Evolutionary conservation across 1,284 basidiomycete genomes (phyloP), one percentile per base, ranked within the genome.

Genomic region (Naganishia liquefaciens): DNA sequence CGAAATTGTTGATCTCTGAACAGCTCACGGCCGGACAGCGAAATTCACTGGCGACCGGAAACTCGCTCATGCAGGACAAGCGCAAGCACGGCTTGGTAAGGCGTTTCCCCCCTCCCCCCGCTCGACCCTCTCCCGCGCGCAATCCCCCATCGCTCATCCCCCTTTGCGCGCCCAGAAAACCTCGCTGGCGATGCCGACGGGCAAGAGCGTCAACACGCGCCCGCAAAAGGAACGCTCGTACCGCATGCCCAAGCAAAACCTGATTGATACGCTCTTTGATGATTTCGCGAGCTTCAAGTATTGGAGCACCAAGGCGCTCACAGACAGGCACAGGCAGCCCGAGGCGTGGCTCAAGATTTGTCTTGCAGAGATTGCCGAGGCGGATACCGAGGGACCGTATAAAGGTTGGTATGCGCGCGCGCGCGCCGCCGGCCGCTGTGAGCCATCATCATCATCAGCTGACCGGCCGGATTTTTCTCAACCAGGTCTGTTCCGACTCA

Each of bases 231-330:
- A 65, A 27, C 44, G 57, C 17, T 42, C 57, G 19, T 65, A 61
- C 42, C 64, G 64, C 28, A 65, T 65, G 50, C 30, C 43, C 28
- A 43, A 58, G 43, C 64, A 65, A 27, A 52, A 37, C 33, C 46
- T 65, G 28, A 58, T 60, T 21, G 64, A 65, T 28, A 64, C 63
- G n/a, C 51, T 67, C 2, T 63, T 64, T 37, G 57, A 64, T 19
- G 62, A 60, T 25, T 67, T 67, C 47, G 63, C 53, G 27, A 51
- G 62, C 28, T 67, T 55, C 66, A 64, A 64, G 33, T 67, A 64
- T 40, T 67, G 66, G 66, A 67, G 57, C 53, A 49, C 64, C 49
- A 28, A 40, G 10, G 62, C 62, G 19, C 43, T 67, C 39, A 46
- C 47, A 28, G 57, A 64, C 2, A 51, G 66, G 25, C 55, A 64